Percentiles rank a stretch among this genome's conserved stretches.
Conservation (phyloP, 2,329 filamentous ascomycete genomes). For the Botrytis medusae region DNA sequence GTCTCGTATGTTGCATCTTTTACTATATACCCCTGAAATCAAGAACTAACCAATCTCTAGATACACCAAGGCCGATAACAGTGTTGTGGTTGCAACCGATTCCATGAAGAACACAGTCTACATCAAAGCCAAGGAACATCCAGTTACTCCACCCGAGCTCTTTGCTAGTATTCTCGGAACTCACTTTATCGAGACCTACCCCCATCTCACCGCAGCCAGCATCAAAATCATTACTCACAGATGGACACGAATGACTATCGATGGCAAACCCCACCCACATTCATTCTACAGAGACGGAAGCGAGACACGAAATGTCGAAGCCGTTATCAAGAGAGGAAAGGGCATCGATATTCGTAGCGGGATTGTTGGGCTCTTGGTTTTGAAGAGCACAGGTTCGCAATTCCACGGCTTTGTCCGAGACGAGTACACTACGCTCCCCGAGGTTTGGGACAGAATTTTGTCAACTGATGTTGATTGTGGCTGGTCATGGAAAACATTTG, state of each 20-base stretch:
- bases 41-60: conserved; percentile 46
- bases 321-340: conserved; percentile 61
- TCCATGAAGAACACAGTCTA: conserved; percentile 98
- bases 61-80: conserved; percentile 93
- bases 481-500: conserved; percentile 82
- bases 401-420: conserved; percentile 94
- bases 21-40: neutral
- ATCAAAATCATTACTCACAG: conserved; percentile 80
- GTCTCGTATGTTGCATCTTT: conserved; percentile 58
- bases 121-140: conserved; percentile 91
- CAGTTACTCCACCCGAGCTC: conserved; percentile 88
- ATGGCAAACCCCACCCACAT: conserved; percentile 90
- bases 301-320: conserved; percentile 83
- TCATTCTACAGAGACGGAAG: conserved; percentile 88
- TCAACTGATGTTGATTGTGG: conserved; percentile 86
- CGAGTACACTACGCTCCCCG: conserved; percentile 86
- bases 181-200: conserved; percentile 86
- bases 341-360: conserved; percentile 76
- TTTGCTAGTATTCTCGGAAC: conserved; percentile 81
- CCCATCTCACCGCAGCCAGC: conserved; percentile 83
- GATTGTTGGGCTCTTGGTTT: conserved; percentile 78
- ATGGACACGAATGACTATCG: conserved; percentile 86
- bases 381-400: conserved; percentile 94
- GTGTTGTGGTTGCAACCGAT: conserved; percentile 91
- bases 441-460: conserved; percentile 93